Conservation (phyloP, 2,329 filamentous ascomycete species). For the Xylariaceae sp. region DNA sequence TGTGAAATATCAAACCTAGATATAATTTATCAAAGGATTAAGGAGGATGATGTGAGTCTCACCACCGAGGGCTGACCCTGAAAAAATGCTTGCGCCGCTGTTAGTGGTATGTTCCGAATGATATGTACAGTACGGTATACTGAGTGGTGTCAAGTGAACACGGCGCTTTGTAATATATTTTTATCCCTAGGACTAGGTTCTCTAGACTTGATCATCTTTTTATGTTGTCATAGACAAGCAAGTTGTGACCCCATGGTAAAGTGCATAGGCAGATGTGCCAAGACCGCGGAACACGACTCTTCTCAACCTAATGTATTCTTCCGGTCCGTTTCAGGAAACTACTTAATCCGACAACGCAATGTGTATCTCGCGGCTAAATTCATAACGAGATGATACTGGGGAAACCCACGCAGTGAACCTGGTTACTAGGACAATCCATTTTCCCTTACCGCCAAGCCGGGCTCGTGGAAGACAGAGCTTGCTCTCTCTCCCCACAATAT, state of each 20-base stretch:
- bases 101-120: background rate
- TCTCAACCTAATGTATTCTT: background rate
- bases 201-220: background rate
- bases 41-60: too few relatives aligned
- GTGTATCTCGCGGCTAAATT: constrained; percentile 23
- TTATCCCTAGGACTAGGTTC: background rate
- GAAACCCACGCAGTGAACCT: background rate
- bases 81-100: background rate
- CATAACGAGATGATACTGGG: background rate
- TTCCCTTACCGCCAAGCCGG: constrained; percentile 15
- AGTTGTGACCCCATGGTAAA: background rate
- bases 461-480: constrained; percentile 2
- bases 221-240: background rate
- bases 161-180: background rate
- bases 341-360: background rate
- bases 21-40: too few relatives aligned
- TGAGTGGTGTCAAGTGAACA: background rate
- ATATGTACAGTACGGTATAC: background rate
- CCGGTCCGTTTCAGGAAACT: constrained; percentile 25
- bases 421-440: background rate
- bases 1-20: too few relatives aligned
- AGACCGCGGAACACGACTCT: background rate
- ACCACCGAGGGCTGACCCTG: too few relatives aligned
- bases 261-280: constrained; percentile 5
- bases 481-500: background rate